These are phyloP conservation scores for Trichosporon coremiiforme DNA, from an alignment of 1,284 basidiomycete species.

Conservation along the genomic window DNA sequence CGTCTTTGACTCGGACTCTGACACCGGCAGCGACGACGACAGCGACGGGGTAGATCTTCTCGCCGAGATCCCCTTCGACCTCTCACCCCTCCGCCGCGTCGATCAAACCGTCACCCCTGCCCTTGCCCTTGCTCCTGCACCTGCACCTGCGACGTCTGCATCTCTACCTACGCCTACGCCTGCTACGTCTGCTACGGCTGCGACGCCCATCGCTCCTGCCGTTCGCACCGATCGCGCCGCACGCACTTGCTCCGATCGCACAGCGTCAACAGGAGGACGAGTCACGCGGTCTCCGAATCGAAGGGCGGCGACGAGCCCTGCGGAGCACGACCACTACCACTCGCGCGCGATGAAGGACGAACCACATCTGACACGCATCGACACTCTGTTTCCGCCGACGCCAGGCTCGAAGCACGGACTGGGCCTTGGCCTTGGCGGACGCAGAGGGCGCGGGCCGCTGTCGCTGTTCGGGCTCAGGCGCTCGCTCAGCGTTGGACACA, in stretches of 20 bases:
- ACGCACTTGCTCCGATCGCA: neutral
- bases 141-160: too few relatives aligned
- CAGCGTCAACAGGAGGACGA: neutral
- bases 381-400: neutral
- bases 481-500: neutral
- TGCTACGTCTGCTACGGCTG: too few relatives aligned
- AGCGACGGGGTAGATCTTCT: neutral
- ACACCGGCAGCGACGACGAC: neutral
- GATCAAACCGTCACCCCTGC: neutral
- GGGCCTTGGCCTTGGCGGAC: neutral
- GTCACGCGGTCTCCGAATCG: neutral
- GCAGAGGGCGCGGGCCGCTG: neutral
- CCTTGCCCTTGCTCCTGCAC: neutral
- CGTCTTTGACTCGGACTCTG: neutral
- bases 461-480: neutral
- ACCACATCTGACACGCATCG: neutral
- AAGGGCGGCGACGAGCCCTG: conserved; percentile 2
- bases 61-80: neutral
- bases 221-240: neutral
- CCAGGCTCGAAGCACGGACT: neutral
- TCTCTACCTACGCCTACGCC: too few relatives aligned
- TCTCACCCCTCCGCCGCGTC: neutral
- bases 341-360: neutral
- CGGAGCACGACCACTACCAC: neutral
- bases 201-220: neutral